A percentile compares a stretch with the other conserved stretches of the same genome.
Evolutionary conservation across 805 yeast species (phyloP).

Genomic region (Candida piceae): DNA sequence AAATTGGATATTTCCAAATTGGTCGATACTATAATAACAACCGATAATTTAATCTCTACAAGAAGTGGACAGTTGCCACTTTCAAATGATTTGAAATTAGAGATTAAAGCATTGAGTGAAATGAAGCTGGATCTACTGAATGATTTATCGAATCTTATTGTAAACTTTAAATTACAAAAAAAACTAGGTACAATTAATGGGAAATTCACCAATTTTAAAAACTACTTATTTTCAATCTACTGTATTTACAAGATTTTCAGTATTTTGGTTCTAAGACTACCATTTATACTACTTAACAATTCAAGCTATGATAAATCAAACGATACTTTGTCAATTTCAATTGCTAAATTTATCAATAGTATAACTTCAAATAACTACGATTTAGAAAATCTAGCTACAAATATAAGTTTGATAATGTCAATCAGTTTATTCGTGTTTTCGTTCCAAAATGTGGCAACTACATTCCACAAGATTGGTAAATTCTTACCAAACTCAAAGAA

Average conservation of each 20-base stretch:
- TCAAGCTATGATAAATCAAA: too few species aligned
- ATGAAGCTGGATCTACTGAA: conserved; percentile 22
- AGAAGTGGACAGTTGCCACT: too few species aligned
- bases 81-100: conserved; percentile 37
- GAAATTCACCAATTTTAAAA: conserved; percentile 7
- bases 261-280: conserved; percentile 38
- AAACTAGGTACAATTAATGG: conserved; percentile 9
- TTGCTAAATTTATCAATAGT: conserved; percentile 35
- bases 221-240: conserved; percentile 35
- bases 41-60: conserved; percentile 33
- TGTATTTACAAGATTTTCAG: conserved; percentile 44
- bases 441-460: conserved; percentile 56
- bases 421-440: conserved; percentile 58
- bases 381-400: conserved; percentile 38
- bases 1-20: conserved; percentile 31
- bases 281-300: conserved; percentile 25
- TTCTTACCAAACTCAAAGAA: conserved; percentile 11
- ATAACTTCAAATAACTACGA: conserved; percentile 25
- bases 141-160: conserved; percentile 12
- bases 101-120: conserved; percentile 33
- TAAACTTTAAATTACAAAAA: conserved; percentile 7
- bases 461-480: conserved; percentile 47
- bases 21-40: conserved; percentile 38
- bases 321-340: conserved; percentile 46
- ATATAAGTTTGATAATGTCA: conserved; percentile 47